A percentile compares a stretch with the other conserved stretches of the same genome.
Conservation (phyloP, 805 yeast genomes). For the Yarrowia sp. region DNA sequence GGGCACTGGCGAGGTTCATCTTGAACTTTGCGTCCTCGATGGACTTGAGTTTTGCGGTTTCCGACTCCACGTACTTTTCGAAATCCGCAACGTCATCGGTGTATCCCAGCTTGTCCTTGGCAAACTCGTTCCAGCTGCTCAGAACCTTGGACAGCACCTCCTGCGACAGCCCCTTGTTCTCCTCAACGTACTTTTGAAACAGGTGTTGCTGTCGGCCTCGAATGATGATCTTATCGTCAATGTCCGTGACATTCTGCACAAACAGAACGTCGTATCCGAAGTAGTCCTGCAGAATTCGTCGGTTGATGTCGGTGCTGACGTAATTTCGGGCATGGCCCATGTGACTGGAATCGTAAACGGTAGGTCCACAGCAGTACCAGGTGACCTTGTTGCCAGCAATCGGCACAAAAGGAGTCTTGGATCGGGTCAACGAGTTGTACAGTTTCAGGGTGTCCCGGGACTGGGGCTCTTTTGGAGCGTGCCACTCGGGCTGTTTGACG, state of each 20-base stretch:
- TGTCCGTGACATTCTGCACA: constrained; percentile 98
- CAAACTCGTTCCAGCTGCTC: constrained; percentile 58
- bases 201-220: constrained; percentile 91
- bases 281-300: constrained; percentile 87
- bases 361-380: constrained; percentile 99
- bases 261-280: constrained; percentile 88
- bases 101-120: constrained; percentile 59
- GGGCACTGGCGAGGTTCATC: constrained; percentile 76
- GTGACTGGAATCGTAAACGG: constrained; percentile 93
- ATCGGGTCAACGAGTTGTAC: constrained; percentile 83
- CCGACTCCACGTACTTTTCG: constrained; percentile 57
- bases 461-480: constrained; percentile 52
- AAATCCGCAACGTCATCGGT: constrained; percentile 57
- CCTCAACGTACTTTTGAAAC: constrained; percentile 62
- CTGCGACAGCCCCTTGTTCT: constrained; percentile 46
- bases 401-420: constrained; percentile 82
- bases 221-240: constrained; percentile 94
- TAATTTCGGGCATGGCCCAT: constrained; percentile 99
- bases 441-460: constrained; percentile 61
- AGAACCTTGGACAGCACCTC: constrained; percentile 54
- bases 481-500: constrained; percentile 46
- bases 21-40: constrained; percentile 78
- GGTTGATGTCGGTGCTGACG: constrained; percentile 90
- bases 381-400: constrained; percentile 64
- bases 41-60: constrained; percentile 61